Evolutionary conservation across 2,329 filamentous ascomycete genomes (phyloP), one percentile per base, ranked within the genome.

Genomic region (Nemania diffusa): DNA sequence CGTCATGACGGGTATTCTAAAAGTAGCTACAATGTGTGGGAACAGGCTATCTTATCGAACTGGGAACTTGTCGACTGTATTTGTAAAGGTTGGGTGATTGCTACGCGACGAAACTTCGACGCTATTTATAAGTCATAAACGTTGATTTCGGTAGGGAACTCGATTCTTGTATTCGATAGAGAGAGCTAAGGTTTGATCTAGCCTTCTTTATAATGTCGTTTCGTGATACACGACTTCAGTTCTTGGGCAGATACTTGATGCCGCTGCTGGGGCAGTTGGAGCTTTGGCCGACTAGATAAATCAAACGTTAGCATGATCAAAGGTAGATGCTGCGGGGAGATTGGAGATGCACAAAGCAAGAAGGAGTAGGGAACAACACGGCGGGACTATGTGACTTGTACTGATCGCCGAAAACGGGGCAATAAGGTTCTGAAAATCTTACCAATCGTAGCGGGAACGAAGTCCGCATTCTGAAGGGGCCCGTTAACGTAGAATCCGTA

Each of bases 191-290:
- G 3, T 56, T 42, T 15, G 24, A 20, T 20, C 40, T 11, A 59
- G n/a, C 29, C 9, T 29, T 27, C 37, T 5, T 40, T 2, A 13
- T 34, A 4, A 17, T 29, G 13, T 5, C 9, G 9, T 55, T 62
- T 37, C 24, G 29, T 1, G 8, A 50, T 34, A 7, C 32, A 3
- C n/a, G 29, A 27, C n/a, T 29, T 44, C 51, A 62, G 55, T 34
- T 72, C 79, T 92, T 92, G 34, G 88, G 88, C 8, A 87, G 78
- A 76, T 93, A 93, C 73, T 86, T 87, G 75, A 94, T 88, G 4
- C 88, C 88, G 0, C 79, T 83, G 32, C 77, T 75, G 0, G 91
- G 88, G 77, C 92, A 94, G 50, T 82, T 86, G 34, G 88, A 88
- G 52, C 83, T 86, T n/a, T 84, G 83, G 40, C 89, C 86, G 26